A percentile compares a stretch with the other conserved stretches of the same genome.
Evolutionary conservation across 2,329 filamentous ascomycete genomes (phyloP).

Genomic region (Ophiostoma sp.): DNA sequence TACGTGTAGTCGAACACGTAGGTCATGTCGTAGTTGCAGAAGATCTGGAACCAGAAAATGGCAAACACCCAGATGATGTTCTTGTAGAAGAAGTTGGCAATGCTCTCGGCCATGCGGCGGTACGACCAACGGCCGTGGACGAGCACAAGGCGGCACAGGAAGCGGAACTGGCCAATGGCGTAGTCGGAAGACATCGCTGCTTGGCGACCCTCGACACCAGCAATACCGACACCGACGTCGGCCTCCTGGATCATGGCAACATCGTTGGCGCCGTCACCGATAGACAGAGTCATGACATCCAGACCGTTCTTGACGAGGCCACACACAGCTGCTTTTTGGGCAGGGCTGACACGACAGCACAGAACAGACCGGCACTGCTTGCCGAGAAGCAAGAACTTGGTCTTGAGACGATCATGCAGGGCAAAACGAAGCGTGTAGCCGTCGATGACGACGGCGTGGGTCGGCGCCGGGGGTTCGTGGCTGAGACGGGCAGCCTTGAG

Average conservation of each 20-base stretch:
- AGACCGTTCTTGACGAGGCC: constrained; percentile 90
- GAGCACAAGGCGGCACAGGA: constrained; percentile 74
- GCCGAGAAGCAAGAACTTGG: constrained; percentile 90
- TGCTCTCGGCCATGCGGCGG: constrained; percentile 82
- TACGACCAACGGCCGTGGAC: constrained; percentile 98
- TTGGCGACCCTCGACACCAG: constrained; percentile 84
- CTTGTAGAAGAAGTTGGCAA: constrained; percentile 99
- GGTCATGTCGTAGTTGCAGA: constrained; percentile 90
- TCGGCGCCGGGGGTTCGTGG: constrained; percentile 79
- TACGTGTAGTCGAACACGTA: constrained; percentile 98
- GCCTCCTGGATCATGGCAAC: constrained; percentile 98
- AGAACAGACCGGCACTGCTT: constrained; percentile 96
- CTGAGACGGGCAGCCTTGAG: constrained; percentile 70
- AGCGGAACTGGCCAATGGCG: constrained; percentile 89
- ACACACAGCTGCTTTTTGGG: constrained; percentile 96
- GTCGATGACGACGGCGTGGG: constrained; percentile 90
- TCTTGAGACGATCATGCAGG: constrained; percentile 72
- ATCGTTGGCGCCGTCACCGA: constrained; percentile 92
- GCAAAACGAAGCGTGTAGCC: constrained; percentile 89
- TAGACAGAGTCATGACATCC: constrained; percentile 91
- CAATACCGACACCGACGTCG: constrained; percentile 93
- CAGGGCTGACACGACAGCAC: constrained; percentile 93
- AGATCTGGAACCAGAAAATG: constrained; percentile 97
- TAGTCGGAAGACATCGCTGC: constrained; percentile 96
- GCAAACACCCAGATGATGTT: constrained; percentile 97